These are phyloP conservation scores for Quercus alba DNA, from an alignment of 306 rosid genomes.

Conservation along the genomic window DNA sequence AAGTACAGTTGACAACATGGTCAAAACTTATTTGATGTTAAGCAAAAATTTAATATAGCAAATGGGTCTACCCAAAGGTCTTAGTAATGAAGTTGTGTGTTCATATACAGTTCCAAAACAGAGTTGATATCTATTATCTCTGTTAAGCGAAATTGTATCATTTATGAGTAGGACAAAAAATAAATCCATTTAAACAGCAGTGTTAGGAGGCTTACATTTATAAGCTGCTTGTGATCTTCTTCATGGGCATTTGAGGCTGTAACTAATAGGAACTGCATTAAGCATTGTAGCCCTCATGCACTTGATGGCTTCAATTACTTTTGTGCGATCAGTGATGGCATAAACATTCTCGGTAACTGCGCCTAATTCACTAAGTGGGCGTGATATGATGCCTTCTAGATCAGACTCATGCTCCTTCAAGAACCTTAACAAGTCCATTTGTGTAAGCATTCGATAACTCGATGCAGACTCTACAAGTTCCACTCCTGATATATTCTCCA, in stretches of 20 bases:
- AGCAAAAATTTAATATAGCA: too few relatives aligned
- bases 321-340: constrained; percentile 70
- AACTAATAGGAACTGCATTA: constrained; percentile 82
- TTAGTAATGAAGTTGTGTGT: too few relatives aligned
- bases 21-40: too few relatives aligned
- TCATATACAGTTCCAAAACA: too few relatives aligned
- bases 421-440: constrained; percentile 71
- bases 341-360: constrained; percentile 53
- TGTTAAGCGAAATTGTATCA: too few relatives aligned
- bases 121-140: too few relatives aligned
- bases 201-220: constrained; percentile 37
- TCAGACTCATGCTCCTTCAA: constrained; percentile 37
- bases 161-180: not conserved
- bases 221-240: constrained; percentile 57
- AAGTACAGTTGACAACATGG: too few relatives aligned
- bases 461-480: constrained; percentile 75
- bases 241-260: constrained; percentile 27
- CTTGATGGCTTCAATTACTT: constrained; percentile 58
- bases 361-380: constrained; percentile 43
- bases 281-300: constrained; percentile 60
- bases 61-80: too few relatives aligned
- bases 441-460: constrained; percentile 69
- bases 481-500: constrained; percentile 48
- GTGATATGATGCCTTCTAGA: constrained; percentile 22
- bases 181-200: not conserved